Conservation (phyloP, 2,329 filamentous ascomycete species). For the Calonectria leucothoes region DNA sequence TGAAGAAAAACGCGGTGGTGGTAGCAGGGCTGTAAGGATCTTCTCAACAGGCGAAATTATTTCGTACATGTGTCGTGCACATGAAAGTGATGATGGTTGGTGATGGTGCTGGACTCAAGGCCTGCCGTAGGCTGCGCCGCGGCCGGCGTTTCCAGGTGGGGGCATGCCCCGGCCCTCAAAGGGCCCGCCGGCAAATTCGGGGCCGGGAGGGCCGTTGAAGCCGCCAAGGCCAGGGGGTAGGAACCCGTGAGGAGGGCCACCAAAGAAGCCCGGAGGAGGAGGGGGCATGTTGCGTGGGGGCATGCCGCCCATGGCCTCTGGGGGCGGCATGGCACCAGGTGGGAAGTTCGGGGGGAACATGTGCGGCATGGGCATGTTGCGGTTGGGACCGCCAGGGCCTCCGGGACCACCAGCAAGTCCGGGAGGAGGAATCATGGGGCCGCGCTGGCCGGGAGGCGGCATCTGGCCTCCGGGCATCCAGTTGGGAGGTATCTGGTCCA, state of each 20-base stretch:
- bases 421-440: conserved; percentile 71
- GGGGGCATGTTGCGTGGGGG: conserved; percentile 65
- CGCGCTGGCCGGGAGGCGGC: conserved; percentile 53
- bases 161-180: conserved; percentile 69
- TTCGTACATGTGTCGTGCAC: conserved; percentile 33
- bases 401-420: conserved; percentile 55
- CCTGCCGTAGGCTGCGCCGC: conserved; percentile 49
- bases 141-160: conserved; percentile 55
- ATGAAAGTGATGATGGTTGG: conserved; percentile 1
- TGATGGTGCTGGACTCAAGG: conserved; percentile 32
- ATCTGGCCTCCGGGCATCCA: conserved; percentile 63
- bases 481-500: conserved; percentile 69
- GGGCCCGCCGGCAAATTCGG: conserved; percentile 58
- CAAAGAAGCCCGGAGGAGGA: conserved; percentile 70
- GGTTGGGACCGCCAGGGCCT: conserved; percentile 41
- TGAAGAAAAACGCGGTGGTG: conserved; percentile 11
- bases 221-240: conserved; percentile 66
- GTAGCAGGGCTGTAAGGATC: conserved; percentile 25
- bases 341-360: conserved; percentile 74
- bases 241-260: conserved; percentile 62
- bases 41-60: conserved; percentile 30
- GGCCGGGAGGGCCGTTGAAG: conserved; percentile 64
- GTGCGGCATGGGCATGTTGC: conserved; percentile 63
- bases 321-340: conserved; percentile 59
- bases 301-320: conserved; percentile 61